Conservation (phyloP, 768 basidiomycete genomes). For the Hebeloma cylindrosporum region DNA sequence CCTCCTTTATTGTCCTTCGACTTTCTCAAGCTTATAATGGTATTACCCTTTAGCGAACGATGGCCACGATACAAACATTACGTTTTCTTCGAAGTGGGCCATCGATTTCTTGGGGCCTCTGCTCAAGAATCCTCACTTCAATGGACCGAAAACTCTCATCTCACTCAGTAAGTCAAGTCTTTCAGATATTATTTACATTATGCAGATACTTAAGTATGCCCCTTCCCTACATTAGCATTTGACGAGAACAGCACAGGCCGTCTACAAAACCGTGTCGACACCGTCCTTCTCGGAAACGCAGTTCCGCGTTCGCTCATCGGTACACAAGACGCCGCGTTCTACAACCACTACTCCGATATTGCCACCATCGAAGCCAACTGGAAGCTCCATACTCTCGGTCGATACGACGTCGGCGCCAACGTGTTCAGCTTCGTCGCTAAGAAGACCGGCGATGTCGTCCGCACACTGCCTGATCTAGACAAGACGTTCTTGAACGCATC, state of each 20-base stretch:
- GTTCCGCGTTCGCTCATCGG: slow-evolving; percentile 42
- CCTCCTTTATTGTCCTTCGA: neutral
- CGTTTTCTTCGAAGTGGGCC: slow-evolving; percentile 47
- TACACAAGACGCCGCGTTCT: slow-evolving; percentile 52
- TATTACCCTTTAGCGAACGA: slow-evolving; percentile 41
- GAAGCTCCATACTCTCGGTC: slow-evolving; percentile 58
- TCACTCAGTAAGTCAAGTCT: slow-evolving; percentile 36
- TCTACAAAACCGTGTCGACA: slow-evolving; percentile 47
- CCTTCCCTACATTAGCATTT: slow-evolving; percentile 35
- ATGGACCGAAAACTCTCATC: slow-evolving; percentile 53
- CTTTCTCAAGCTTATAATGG: neutral
- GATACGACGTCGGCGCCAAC: slow-evolving; percentile 56
- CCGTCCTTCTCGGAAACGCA: slow-evolving; percentile 42
- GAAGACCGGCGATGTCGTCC: slow-evolving; percentile 41
- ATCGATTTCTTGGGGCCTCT: slow-evolving; percentile 52
- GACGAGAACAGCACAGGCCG: slow-evolving; percentile 50
- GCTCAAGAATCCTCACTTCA: slow-evolving; percentile 51
- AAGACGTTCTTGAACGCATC: slow-evolving; percentile 23
- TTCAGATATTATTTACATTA: neutral
- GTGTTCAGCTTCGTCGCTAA: slow-evolving; percentile 54
- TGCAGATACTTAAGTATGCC: neutral
- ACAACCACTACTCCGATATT: slow-evolving; percentile 61
- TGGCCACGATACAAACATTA: slow-evolving; percentile 58
- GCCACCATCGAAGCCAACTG: slow-evolving; percentile 62
- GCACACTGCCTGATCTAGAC: slow-evolving; percentile 8